phyloP scores from a whole-genome alignment of 2,329 filamentous ascomycete genomes.

The Metarhizium guizhouense region DNA sequence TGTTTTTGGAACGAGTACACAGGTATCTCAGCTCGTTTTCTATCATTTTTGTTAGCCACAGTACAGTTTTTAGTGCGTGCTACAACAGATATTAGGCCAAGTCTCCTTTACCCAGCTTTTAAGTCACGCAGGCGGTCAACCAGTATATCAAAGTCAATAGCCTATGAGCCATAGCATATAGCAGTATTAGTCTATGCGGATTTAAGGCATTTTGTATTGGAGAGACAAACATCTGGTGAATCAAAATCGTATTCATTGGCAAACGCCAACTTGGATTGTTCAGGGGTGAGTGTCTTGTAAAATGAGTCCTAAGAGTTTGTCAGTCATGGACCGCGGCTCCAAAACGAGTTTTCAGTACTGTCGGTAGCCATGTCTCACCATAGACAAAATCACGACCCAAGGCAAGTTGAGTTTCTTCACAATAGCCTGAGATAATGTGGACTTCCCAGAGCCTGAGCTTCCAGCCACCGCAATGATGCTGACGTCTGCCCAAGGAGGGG shows the following conservation, averaged over 20 bases:
- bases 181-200: background rate
- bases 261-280: slow-evolving; percentile 74
- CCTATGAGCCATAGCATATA: slow-evolving; percentile 31
- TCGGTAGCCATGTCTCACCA: slow-evolving; percentile 47
- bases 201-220: background rate
- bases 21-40: slow-evolving; percentile 82
- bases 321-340: slow-evolving; percentile 7
- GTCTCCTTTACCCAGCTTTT: slow-evolving; percentile 69
- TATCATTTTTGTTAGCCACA: slow-evolving; percentile 22
- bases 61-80: background rate
- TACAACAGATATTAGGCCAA: background rate
- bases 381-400: slow-evolving; percentile 96
- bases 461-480: slow-evolving; percentile 96
- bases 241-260: slow-evolving; percentile 94
- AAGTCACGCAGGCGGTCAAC: slow-evolving; percentile 73
- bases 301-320: slow-evolving; percentile 71
- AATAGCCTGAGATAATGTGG: slow-evolving; percentile 85
- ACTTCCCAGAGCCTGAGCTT: slow-evolving; percentile 90
- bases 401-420: slow-evolving; percentile 83
- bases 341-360: background rate
- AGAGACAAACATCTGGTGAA: slow-evolving; percentile 55
- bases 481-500: slow-evolving; percentile 90
- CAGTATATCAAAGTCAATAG: slow-evolving; percentile 88
- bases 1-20: slow-evolving; percentile 95
- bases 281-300: slow-evolving; percentile 79